Conservation (phyloP, 2,329 filamentous ascomycete species). For the Phialocephala subalpina region DNA sequence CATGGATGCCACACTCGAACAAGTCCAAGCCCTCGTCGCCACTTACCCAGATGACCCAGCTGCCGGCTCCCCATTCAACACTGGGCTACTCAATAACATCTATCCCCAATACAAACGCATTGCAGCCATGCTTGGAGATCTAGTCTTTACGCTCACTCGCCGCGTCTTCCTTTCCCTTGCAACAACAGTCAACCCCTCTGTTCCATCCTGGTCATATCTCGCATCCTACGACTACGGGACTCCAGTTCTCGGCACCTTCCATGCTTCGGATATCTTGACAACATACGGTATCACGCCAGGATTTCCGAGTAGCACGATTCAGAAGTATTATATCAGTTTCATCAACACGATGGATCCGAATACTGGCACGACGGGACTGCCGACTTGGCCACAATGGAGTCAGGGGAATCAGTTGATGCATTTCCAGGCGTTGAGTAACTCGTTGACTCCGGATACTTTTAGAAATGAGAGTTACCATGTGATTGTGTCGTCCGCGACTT, state of each 20-base stretch:
- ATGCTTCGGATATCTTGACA: constrained; percentile 71
- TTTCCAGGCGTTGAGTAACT: constrained; percentile 49
- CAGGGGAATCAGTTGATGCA: constrained; percentile 58
- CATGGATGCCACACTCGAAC: constrained; percentile 56
- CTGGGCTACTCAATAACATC: constrained; percentile 70
- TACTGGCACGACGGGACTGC: constrained; percentile 44
- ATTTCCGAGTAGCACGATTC: constrained; percentile 63
- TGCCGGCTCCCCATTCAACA: constrained; percentile 76
- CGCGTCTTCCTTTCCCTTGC: constrained; percentile 66
- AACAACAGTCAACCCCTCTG: constrained; percentile 56
- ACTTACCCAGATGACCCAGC: constrained; percentile 62
- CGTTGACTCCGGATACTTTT: constrained; percentile 57
- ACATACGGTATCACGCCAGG: constrained; percentile 55
- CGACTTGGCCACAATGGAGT: constrained; percentile 62
- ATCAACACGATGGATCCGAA: constrained; percentile 77
- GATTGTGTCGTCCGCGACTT: constrained; percentile 43
- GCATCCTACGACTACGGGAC: constrained; percentile 75
- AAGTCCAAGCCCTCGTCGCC: constrained; percentile 64
- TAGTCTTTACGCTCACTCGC: constrained; percentile 77
- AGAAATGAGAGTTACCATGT: constrained; percentile 52
- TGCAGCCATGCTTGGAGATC: constrained; percentile 77
- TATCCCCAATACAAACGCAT: constrained; percentile 82
- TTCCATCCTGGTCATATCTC: constrained; percentile 79
- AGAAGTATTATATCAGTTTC: constrained; percentile 78
- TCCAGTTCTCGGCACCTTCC: constrained; percentile 78